Percentiles rank a stretch among this genome's conserved stretches.
Conservation (phyloP, 768 basidiomycete species). For the Ramaria sp. region DNA sequence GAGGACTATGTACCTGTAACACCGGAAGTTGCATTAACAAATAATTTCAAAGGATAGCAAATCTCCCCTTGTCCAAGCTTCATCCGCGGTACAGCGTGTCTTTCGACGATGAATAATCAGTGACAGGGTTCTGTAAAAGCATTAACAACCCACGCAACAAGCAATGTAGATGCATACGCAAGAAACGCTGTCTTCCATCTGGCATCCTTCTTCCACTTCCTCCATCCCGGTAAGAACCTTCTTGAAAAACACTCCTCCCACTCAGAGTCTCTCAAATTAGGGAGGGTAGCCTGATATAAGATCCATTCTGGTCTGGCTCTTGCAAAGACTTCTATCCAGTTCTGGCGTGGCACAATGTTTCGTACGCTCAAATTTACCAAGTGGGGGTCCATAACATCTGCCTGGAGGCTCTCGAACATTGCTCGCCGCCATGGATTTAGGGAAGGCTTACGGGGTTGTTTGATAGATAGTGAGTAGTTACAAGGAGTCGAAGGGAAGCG, state of each 20-base stretch:
- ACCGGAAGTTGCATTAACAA: not conserved
- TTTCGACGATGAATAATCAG: slow-evolving; percentile 59
- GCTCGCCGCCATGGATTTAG: slow-evolving; percentile 71
- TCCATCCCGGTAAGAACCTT: slow-evolving; percentile 71
- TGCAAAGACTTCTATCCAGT: slow-evolving; percentile 71
- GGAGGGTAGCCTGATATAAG: slow-evolving; percentile 56
- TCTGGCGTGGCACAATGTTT: slow-evolving; percentile 56
- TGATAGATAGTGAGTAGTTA: not conserved
- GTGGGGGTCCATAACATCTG: slow-evolving; percentile 33
- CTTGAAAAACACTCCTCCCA: slow-evolving; percentile 70
- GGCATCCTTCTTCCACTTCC: slow-evolving; percentile 50
- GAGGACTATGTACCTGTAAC: slow-evolving; percentile 54
- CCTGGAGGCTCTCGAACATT: slow-evolving; percentile 46
- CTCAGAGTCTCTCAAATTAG: slow-evolving; percentile 50
- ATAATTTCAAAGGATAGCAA: not conserved
- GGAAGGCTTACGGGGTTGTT: slow-evolving; percentile 28
- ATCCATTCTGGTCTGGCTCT: slow-evolving; percentile 51
- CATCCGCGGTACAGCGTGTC: slow-evolving; percentile 64
- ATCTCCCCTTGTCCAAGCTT: slow-evolving; percentile 72
- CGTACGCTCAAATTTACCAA: slow-evolving; percentile 54
- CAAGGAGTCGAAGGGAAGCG: not conserved
- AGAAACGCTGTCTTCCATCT: slow-evolving; percentile 57
- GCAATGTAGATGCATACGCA: slow-evolving; percentile 34
- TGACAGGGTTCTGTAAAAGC: slow-evolving; percentile 40
- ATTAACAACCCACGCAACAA: not conserved